Base-by-base conservation (phyloP, 306 rosid species). In the Sicyos baderoa region DNA sequence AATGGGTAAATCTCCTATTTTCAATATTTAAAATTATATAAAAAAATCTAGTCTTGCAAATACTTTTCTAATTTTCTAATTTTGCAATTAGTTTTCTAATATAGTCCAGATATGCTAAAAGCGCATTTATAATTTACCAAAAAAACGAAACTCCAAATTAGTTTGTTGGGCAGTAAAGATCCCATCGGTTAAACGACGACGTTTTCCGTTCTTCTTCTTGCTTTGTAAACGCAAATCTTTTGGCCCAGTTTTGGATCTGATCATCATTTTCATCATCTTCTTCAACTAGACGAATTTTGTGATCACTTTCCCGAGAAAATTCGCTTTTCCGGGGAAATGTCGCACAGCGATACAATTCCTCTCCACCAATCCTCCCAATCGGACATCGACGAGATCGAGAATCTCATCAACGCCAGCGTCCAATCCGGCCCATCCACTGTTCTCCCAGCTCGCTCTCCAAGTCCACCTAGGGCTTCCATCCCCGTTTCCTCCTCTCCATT, bases 311-410 rank as follows among this genome's bases (percentile, higher is more conserved):
- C 76, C 57, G 75, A 66, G 74, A 70, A 71, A 64, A 6, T 12
- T 2, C n/a, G 4, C 47, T 1, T 58, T 73, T 15, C 67, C 74
- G 47, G 54, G 57, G 82, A 78, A 93, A 29, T 93, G 98, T 93
- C 98, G 45, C 86, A 85, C 80, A 22, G 86, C 89, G 96, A 94
- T 75, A 86, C 97, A 37, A 81, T 90, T 14, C 99, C 97, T 42
- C 96, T 94, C 27, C 95, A 90, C 79, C 80, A 87, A 0, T 90
- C 99, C 7, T 88, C 97, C 55, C 99, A 94, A 53, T 94, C 97
- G 17, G 96, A 94, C 84, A 94, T 94, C 51, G 99, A 94, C 78
- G 99, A 94, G 97, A 94, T 94, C 86, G 99, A 93, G 77, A 94
- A 86, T 42, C 99, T 94, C 45, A 94, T 94, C 76, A 65, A 86